Base-by-base conservation (phyloP, 208 protist genomes). In the Leishmania tarentolae region DNA sequence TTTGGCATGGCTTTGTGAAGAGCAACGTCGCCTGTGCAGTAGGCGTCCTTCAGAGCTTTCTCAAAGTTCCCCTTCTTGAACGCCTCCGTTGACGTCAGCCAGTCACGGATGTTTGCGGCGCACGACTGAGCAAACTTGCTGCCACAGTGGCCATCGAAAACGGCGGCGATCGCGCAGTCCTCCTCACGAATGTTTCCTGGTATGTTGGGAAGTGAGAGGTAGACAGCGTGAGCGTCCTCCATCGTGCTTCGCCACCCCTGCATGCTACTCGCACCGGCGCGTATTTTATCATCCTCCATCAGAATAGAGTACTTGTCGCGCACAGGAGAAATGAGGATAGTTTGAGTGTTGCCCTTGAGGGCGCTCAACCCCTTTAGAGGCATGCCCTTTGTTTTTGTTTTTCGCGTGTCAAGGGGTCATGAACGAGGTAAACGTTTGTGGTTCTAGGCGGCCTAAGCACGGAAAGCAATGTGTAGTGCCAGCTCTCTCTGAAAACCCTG, bases 181-280 rank as follows among this genome's bases (percentile, higher is more conserved):
- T 96, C 92, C 74, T 92, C 86, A 17, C 71, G 73, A 77, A 97
- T 90, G 77, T 88, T 75, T 69, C 75, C 82, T 11, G 92, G 91
- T 61, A 97, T 77, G 35, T 90, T 81, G n/a, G 92, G 93, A 24
- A 98, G 79, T 44, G 93, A 93, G 66, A 98, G 90, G 80, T 93
- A 94, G 66, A 98, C 87, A 52, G 88, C 88, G 76, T 98, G 94
- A 44, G 94, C 94, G 82, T 98, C 94, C 75, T 98, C 93, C 94
- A 98, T 98, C 5, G 92, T 98, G 74, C 91, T 96, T 81, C 94
- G 81, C 94, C 94, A 98, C 24, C 94, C 94, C 74, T 98, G 94
- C 94, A 98, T 98, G 80, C 94, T 97, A 79, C 93, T 98, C 46
- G 94, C 93, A 35, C 94, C 94, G n/a, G 89, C 92, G 7, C 93